These are phyloP conservation scores for Spizellomyces sp. DNA, from an alignment of 192 early-diverging fungal genomes.

Conservation along the genomic window DNA sequence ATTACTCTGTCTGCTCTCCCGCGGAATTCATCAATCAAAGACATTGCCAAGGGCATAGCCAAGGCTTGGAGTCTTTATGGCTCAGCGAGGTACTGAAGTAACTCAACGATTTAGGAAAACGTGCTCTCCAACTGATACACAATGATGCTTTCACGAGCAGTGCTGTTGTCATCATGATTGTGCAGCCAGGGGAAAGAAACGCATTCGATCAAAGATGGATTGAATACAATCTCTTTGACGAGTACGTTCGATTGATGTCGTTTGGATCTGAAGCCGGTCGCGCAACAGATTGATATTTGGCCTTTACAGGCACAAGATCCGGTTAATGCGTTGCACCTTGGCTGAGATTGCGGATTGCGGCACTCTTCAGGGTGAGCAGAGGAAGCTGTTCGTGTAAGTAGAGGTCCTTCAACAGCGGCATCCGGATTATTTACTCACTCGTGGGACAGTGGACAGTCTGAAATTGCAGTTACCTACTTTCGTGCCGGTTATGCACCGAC, in stretches of 20 bases:
- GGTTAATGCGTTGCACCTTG: constrained; percentile 64
- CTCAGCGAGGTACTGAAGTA: constrained; percentile 27
- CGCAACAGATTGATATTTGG: neutral
- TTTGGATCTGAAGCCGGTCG: neutral
- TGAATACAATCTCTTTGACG: constrained; percentile 74
- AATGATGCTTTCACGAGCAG: constrained; percentile 17
- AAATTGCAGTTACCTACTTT: constrained; percentile 88
- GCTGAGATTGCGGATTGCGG: constrained; percentile 70
- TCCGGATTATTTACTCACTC: neutral
- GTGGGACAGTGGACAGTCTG: constrained; percentile 58
- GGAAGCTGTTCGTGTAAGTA: constrained; percentile 70
- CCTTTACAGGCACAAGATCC: constrained; percentile 56
- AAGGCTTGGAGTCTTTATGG: constrained; percentile 64
- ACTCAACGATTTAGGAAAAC: neutral
- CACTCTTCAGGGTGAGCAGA: constrained; percentile 56
- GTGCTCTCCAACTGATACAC: neutral
- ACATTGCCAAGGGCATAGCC: constrained; percentile 77
- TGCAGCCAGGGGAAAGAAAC: constrained; percentile 92
- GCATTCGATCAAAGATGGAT: constrained; percentile 91
- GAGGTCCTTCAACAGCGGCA: neutral
- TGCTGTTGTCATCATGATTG: constrained; percentile 83
- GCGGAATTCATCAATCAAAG: constrained; percentile 66
- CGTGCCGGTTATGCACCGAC: constrained; percentile 89
- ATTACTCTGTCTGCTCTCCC: constrained; percentile 34
- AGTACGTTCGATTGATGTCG: constrained; percentile 20